Conservation (phyloP, 768 basidiomycete genomes). For the Trametes sanguinea region DNA sequence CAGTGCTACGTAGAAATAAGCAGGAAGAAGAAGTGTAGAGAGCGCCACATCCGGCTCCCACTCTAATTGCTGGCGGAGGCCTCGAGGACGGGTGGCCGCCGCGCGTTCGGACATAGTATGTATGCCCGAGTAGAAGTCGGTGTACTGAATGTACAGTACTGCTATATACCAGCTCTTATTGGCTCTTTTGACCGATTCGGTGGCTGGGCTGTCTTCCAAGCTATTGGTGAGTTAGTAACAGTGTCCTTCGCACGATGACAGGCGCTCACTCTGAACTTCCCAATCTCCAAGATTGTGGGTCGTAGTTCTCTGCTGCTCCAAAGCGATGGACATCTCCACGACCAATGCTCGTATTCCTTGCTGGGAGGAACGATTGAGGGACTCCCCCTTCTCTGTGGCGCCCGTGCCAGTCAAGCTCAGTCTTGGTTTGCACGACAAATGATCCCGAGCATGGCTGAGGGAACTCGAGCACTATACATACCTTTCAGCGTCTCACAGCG, state of each 20-base stretch:
- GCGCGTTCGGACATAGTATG: conserved; percentile 11
- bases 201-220: not conserved
- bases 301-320: no score
- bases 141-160: conserved; percentile 12
- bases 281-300: no score
- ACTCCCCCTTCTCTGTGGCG: no score
- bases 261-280: no score
- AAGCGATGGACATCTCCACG: no score
- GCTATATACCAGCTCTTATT: not conserved
- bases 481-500: not conserved
- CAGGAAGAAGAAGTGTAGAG: not conserved
- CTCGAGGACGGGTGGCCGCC: not conserved
- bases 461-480: not conserved
- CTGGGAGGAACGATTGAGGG: no score
- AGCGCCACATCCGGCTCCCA: not conserved
- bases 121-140: conserved; percentile 14
- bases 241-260: no score
- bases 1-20: not conserved
- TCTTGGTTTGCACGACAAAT: not conserved
- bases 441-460: not conserved
- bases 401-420: no score
- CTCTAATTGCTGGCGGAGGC: conserved; percentile 3
- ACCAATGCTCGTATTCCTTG: no score
- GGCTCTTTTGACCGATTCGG: not conserved
- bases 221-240: no score